phyloP scores from a whole-genome alignment of 1,284 basidiomycete species.

The Apiotrichum gamsii region DNA sequence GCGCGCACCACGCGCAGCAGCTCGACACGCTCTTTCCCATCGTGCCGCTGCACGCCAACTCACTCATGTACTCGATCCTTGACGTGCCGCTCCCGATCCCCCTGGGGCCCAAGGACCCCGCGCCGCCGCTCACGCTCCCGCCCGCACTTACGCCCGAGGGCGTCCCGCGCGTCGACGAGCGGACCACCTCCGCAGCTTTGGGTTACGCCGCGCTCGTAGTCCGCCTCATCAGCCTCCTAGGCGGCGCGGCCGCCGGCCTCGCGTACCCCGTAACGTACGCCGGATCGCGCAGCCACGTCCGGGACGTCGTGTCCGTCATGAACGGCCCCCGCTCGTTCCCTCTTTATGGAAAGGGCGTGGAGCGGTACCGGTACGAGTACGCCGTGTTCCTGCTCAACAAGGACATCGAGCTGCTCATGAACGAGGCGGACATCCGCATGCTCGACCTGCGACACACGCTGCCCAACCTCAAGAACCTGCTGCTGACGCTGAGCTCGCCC shows the following conservation, averaged over 20 bases:
- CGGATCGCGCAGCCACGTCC: constrained; percentile 78
- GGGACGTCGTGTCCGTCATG: constrained; percentile 86
- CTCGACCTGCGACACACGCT: constrained; percentile 92
- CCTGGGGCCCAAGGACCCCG: constrained; percentile 64
- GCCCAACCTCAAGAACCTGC: constrained; percentile 88
- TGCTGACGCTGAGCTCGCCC: constrained; percentile 62
- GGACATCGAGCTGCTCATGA: constrained; percentile 92
- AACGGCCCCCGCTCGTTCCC: constrained; percentile 93
- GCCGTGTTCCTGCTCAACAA: constrained; percentile 96
- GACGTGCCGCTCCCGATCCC: constrained; percentile 80
- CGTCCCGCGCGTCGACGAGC: constrained; percentile 63
- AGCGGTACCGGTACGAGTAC: constrained; percentile 95
- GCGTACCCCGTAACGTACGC: constrained; percentile 84
- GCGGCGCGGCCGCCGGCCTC: constrained; percentile 53
- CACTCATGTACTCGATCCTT: constrained; percentile 77
- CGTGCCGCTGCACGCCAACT: constrained; percentile 68
- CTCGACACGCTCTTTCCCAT: constrained; percentile 82
- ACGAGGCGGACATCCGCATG: constrained; percentile 74
- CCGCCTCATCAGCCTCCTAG: constrained; percentile 70
- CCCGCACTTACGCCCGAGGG: constrained; percentile 50
- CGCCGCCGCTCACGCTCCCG: constrained; percentile 68
- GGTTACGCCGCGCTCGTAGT: constrained; percentile 81
- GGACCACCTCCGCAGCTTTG: constrained; percentile 72
- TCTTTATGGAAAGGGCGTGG: constrained; percentile 86
- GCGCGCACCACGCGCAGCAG: constrained; percentile 64